These are phyloP conservation scores for Toxoplasma gondii DNA, from an alignment of 169 alveolate genomes.

Conservation along the genomic window DNA sequence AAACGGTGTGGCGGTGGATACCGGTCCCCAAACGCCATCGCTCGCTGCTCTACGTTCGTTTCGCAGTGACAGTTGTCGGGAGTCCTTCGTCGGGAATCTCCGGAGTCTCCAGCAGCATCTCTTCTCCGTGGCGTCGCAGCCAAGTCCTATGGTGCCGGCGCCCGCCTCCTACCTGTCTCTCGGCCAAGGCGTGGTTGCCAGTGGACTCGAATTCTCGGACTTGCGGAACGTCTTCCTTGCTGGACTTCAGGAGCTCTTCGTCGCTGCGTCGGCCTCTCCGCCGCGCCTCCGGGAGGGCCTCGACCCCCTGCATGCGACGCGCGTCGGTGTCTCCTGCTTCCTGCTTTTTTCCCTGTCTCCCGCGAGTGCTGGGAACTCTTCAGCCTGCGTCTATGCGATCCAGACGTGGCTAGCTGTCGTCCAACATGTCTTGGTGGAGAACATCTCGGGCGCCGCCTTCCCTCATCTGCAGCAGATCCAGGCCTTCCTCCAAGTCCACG, in stretches of 20 bases:
- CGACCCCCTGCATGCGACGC: background rate
- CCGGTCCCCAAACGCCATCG: background rate
- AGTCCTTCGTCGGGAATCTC: background rate
- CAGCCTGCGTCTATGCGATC: background rate
- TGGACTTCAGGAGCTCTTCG: background rate
- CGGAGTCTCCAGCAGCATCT: background rate
- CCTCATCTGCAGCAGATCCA: conserved; percentile 1
- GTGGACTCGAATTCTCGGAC: background rate
- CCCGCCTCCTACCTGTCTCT: background rate
- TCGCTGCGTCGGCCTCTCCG: background rate
- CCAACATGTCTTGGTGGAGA: background rate
- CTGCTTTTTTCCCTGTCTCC: background rate
- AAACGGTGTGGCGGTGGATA: background rate
- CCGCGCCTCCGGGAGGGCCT: background rate
- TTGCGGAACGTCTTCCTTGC: background rate
- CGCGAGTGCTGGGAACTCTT: background rate
- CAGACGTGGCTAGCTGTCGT: background rate
- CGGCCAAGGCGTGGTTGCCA: background rate
- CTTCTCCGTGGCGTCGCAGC: background rate
- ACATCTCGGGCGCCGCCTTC: background rate
- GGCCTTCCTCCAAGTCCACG: background rate
- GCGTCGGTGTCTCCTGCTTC: background rate
- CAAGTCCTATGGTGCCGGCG: background rate
- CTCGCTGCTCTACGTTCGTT: background rate
- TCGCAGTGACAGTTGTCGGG: background rate